A percentile compares a stretch with the other conserved stretches of the same genome.
These are phyloP conservation scores for Diaporthe aspalathi DNA, from an alignment of 2,329 filamentous ascomycete genomes.

Conservation along the genomic window DNA sequence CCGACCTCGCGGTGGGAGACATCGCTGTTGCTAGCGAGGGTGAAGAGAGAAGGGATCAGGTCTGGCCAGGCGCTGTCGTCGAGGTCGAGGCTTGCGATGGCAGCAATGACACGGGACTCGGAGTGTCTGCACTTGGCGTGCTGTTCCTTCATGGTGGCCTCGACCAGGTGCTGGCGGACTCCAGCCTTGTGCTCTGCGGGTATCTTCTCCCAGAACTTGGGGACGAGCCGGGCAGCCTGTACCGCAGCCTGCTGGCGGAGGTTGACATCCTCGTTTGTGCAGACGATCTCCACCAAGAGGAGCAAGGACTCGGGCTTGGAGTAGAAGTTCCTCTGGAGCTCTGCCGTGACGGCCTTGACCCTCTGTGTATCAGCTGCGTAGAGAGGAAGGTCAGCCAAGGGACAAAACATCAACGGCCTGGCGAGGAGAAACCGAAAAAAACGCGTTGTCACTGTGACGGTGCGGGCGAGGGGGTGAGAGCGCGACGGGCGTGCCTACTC, in stretches of 20 bases:
- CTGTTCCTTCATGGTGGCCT: conserved; percentile 84
- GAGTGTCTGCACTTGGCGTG: conserved; percentile 84
- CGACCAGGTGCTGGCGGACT: conserved; percentile 84
- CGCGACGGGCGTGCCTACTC: conserved; percentile 32
- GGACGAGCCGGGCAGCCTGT: conserved; percentile 84
- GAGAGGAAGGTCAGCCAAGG: conserved; percentile 49
- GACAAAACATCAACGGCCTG: conserved; percentile 12
- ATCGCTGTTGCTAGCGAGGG: conserved; percentile 79
- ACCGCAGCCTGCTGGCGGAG: conserved; percentile 92
- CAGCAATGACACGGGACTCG: conserved; percentile 86
- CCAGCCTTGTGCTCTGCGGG: conserved; percentile 80
- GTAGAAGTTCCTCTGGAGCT: conserved; percentile 95
- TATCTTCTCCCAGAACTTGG: conserved; percentile 86
- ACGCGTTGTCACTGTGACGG: background rate
- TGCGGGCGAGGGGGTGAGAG: conserved; percentile 29
- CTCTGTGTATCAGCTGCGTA: conserved; percentile 83
- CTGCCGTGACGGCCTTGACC: conserved; percentile 89
- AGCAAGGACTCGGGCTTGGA: conserved; percentile 85
- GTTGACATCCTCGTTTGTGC: conserved; percentile 77
- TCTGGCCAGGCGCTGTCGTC: conserved; percentile 87
- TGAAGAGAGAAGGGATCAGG: conserved; percentile 81
- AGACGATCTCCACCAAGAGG: conserved; percentile 87
- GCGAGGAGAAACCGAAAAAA: conserved; percentile 19
- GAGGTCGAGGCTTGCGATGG: conserved; percentile 87
- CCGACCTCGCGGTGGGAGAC: conserved; percentile 88